Evolutionary conservation across 306 rosid genomes (phyloP).

Genomic region (Clitoria ternatea): DNA sequence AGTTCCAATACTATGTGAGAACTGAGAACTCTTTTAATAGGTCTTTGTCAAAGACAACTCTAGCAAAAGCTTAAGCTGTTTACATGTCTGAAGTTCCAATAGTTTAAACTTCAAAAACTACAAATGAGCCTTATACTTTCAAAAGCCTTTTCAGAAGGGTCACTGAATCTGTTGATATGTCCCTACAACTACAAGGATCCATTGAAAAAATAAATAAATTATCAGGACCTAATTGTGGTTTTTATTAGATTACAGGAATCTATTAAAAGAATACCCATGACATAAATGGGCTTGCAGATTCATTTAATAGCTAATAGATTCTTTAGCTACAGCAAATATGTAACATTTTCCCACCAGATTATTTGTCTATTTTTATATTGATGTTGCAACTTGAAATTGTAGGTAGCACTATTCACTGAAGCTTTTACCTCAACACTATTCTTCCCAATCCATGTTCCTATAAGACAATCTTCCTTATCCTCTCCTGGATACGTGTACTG

Average conservation of each 20-base stretch:
- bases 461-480: conserved; percentile 74
- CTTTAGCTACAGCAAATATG: neutral
- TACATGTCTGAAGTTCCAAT: conserved; percentile 1
- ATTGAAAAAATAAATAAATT: neutral
- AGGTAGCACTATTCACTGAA: neutral
- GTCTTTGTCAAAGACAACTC: neutral
- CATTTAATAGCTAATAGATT: neutral
- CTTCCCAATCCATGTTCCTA: conserved; percentile 90
- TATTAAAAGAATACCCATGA: conserved; percentile 2
- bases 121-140: neutral
- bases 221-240: neutral
- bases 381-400: neutral
- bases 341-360: conserved; percentile 11
- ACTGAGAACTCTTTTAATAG: neutral
- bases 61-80: neutral
- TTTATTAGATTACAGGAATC: no score
- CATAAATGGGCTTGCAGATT: neutral
- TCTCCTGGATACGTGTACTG: conserved; percentile 82
- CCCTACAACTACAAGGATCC: neutral
- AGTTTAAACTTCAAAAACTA: conserved; percentile 8
- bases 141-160: neutral
- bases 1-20: neutral
- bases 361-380: conserved; percentile 13
- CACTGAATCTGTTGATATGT: neutral
- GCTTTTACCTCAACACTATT: conserved; percentile 69